These are phyloP conservation scores for Vinca minor DNA, from an alignment of 257 asterid species.

Conservation along the genomic window DNA sequence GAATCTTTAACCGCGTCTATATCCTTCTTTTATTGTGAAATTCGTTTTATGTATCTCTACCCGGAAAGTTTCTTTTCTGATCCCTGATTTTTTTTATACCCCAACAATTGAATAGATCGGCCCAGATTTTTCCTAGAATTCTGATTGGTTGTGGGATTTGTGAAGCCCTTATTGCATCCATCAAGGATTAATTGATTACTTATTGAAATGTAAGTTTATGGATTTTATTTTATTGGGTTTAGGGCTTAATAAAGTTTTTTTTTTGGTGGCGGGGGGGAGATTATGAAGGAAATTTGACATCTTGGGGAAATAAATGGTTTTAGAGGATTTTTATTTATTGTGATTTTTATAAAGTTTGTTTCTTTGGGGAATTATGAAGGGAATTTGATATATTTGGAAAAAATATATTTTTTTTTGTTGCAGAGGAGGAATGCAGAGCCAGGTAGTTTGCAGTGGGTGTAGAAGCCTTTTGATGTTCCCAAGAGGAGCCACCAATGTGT, in stretches of 20 bases:
- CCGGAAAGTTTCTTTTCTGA: no score
- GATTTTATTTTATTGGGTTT: not conserved
- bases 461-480: conserved; percentile 77
- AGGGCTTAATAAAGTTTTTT: not conserved
- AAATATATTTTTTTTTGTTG: no score
- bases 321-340: no score
- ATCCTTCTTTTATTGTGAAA: no score
- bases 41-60: no score
- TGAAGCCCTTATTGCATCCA: not conserved
- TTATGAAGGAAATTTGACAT: not conserved
- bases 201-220: not conserved
- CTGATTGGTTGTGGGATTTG: not conserved
- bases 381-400: no score
- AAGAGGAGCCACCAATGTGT: conserved; percentile 74
- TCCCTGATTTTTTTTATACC: not conserved
- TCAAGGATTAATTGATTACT: not conserved
- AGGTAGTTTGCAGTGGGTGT: conserved; percentile 79
- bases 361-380: no score
- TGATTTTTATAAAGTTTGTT: no score
- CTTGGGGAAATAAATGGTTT: conserved; percentile 2
- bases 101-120: not conserved
- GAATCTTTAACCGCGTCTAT: no score
- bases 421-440: conserved; percentile 88
- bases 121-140: not conserved
- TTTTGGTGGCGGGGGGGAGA: not conserved